Evolutionary conservation across 257 asterid genomes (phyloP), one percentile per base, ranked within the genome.

Genomic region (Solanum chilense): DNA sequence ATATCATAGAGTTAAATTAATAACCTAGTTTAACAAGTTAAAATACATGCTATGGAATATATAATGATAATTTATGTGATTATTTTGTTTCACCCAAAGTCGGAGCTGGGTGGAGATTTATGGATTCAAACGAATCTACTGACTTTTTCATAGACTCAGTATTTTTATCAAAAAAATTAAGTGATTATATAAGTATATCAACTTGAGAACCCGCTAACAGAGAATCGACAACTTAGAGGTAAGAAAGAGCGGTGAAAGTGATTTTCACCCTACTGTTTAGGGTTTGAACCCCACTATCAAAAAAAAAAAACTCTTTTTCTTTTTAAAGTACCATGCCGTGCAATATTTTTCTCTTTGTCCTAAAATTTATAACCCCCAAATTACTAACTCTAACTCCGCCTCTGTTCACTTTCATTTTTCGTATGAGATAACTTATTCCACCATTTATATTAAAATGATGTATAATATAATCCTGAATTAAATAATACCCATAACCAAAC

Each of bases 41-140:
- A 70, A 33, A 70, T 70, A 4, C 13, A 64, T 64, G 71, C 29
- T 64, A 64, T 0, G 0, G 3, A 64, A 64, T n/a, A 64, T 12
- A 1, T 12, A 64, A 5, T 27, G 31, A n/a, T n/a, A 64, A 23
- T 62, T n/a, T n/a, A n/a, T n/a, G n/a, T n/a, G n/a, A n/a, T n/a
- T n/a, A n/a, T n/a, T 62, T 58, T 21, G 12, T 58, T 58, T 58
- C 0, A 56, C 5, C n/a, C 5, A 56, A 0, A 56, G n/a, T 3
- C 2, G 0, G 11, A 18, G 62, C 2, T 52, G 7, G 11, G 4
- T 16, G 62, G 11, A 21, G n/a, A 10, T 56, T 56, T 2, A 7
- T 56, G 4, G 0, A 4, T 56, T 56, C 64, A 2, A n/a, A 56
- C n/a, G 2, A 0, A 18, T 0, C 2, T 0, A 18, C 0, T 18